Evolutionary conservation across 2,329 filamentous ascomycete genomes (phyloP), one percentile per base, ranked within the genome.

Genomic region (Seiridium cupressi): DNA sequence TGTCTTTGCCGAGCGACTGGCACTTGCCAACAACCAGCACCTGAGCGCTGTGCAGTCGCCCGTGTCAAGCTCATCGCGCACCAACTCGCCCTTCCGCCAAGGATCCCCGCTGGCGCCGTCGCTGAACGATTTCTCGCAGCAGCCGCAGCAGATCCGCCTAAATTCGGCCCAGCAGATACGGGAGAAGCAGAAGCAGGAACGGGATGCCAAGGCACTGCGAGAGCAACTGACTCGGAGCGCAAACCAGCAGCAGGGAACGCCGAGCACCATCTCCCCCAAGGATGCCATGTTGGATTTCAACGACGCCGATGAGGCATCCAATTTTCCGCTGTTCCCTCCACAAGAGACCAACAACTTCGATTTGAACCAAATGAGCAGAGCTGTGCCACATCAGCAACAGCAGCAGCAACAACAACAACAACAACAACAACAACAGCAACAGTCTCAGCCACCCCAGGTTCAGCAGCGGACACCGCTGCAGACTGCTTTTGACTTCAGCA

Each of bases 191-290:
- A 87, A 88, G 68, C 81, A 83, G 5, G 82, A 86, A 67, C 84
- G 84, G 47, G 87, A 88, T 61, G 82, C 82, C 0, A 76, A 77
- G 57, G 70, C 76, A 8, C 64, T 78, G 18, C 77, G 76, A 47
- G 75, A 79, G 26, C 77, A 81, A 42, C 68, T 81, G 63, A 64
- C 72, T 60, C 69, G 76, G 64, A 67, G 70, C 66, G 65, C 76
- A 35, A 74, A 62, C 7, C 67, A 70, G 44, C 73, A 74, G 44
- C 77, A 80, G 1, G 73, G 81, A 5, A 83, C 82, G 0, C 82
- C 89, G n/a, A 91, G 92, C 74, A 97, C 94, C 0, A 97, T 99
- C 51, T 98, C 94, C 1, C 95, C 94, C 32, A 96, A 96, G 76
- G 94, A 98, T 69, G 91, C 93, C 1, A 77, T 96, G 61, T 77